phyloP scores from a whole-genome alignment of 108 stramenopile genomes.

The Cyclotella baltica region DNA sequence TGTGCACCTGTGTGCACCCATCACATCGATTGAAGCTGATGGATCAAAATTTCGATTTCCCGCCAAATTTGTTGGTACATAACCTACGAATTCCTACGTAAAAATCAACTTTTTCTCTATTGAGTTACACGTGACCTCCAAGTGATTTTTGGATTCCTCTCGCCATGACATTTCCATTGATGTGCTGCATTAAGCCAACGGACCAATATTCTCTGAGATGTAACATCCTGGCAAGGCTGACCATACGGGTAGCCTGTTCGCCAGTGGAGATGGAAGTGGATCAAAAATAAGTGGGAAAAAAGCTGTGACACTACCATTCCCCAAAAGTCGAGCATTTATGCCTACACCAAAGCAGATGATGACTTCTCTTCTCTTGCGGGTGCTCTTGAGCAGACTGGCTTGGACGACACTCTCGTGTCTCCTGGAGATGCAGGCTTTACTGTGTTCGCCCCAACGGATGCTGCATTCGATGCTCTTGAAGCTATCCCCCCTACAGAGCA shows the following conservation, averaged over 20 bases:
- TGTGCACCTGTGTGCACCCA: too few species aligned
- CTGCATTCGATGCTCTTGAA: conserved; percentile 45
- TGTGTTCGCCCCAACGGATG: conserved; percentile 54
- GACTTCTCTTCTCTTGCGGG: conserved; percentile 32
- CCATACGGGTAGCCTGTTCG: conserved; percentile 13
- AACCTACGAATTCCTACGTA: too few species aligned
- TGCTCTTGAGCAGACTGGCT: conserved; percentile 27
- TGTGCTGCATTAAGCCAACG: too few species aligned
- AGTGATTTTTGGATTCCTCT: too few species aligned
- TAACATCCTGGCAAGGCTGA: too few species aligned
- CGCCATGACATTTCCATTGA: too few species aligned
- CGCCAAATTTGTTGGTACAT: too few species aligned
- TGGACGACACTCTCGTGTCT: conserved; percentile 5
- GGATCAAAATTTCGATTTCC: too few species aligned
- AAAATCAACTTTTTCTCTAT: too few species aligned
- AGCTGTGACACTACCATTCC: conserved; percentile 1
- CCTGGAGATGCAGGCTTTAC: conserved; percentile 41
- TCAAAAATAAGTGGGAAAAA: conserved; percentile 7
- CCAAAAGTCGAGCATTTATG: conserved; percentile 10
- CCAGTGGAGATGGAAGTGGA: background rate
- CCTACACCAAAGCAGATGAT: conserved; percentile 8
- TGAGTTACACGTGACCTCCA: too few species aligned
- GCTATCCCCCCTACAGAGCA: conserved; percentile 12
- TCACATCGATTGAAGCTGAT: too few species aligned
- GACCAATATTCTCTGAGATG: too few species aligned